Evolutionary conservation across 75 land plant genomes (phyloP).

Genomic region (Pinus taeda): DNA sequence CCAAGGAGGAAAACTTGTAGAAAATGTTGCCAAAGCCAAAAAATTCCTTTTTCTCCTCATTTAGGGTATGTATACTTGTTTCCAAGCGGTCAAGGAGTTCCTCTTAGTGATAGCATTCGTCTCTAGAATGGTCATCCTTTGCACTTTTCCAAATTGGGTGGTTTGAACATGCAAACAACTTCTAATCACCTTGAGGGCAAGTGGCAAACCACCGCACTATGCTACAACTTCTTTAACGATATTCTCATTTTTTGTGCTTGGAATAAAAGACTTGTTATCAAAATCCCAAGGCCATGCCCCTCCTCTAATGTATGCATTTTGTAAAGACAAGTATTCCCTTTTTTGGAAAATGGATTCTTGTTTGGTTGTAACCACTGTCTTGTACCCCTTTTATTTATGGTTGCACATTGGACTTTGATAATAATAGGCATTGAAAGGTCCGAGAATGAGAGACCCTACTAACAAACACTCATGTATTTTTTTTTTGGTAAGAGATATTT

Average conservation of each 20-base stretch:
- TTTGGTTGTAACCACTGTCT: slow-evolving; percentile 36
- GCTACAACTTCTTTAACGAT: too few relatives aligned
- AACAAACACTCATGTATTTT: too few relatives aligned
- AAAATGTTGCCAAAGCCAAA: too few relatives aligned
- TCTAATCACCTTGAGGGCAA: slow-evolving; percentile 63
- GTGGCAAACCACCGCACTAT: slow-evolving; percentile 53
- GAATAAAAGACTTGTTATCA: slow-evolving; percentile 22
- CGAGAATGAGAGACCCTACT: too few relatives aligned
- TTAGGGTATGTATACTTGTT: slow-evolving; percentile 24
- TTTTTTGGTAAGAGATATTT: too few relatives aligned
- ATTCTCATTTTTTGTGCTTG: too few relatives aligned
- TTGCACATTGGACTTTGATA: too few relatives aligned
- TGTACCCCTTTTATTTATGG: slow-evolving; percentile 38
- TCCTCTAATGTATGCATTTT: slow-evolving; percentile 38
- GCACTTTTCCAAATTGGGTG: slow-evolving; percentile 42
- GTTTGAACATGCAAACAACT: slow-evolving; percentile 35
- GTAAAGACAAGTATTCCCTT: neutral
- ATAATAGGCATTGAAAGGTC: too few relatives aligned
- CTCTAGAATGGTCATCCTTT: too few relatives aligned
- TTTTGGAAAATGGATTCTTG: neutral
- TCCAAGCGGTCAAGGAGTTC: slow-evolving; percentile 51
- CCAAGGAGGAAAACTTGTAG: too few relatives aligned
- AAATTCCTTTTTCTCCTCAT: too few relatives aligned
- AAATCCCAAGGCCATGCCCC: slow-evolving; percentile 46
- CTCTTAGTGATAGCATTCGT: slow-evolving; percentile 36